A percentile compares a stretch with the other conserved stretches of the same genome.
Conservation (phyloP, 2,329 filamentous ascomycete genomes). For the Teratosphaeria destructans region DNA sequence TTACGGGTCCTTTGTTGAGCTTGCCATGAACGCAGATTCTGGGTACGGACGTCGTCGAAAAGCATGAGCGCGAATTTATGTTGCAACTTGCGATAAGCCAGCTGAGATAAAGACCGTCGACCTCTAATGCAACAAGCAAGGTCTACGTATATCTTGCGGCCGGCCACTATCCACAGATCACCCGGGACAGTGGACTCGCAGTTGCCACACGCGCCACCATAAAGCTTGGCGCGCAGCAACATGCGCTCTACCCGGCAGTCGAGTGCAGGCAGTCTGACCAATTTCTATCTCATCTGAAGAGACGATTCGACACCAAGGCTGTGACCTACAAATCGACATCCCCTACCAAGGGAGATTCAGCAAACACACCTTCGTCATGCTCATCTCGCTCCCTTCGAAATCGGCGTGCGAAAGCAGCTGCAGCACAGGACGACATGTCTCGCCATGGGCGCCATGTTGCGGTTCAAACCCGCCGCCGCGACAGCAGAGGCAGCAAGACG, state of each 20-base stretch:
- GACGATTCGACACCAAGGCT: not conserved
- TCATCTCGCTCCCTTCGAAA: not conserved
- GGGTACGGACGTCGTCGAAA: too few relatives aligned
- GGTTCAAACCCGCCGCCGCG: not conserved
- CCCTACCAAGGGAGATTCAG: not conserved
- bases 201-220: not conserved
- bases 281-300: not conserved
- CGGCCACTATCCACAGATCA: too few relatives aligned
- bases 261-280: not conserved
- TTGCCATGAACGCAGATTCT: too few relatives aligned
- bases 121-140: not conserved
- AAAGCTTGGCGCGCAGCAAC: not conserved
- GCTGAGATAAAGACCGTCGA: not conserved
- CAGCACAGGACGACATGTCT: not conserved
- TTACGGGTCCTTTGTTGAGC: too few relatives aligned
- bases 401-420: not conserved
- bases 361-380: not conserved
- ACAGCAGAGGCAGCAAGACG: not conserved
- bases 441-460: not conserved
- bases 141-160: not conserved
- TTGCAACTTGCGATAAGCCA: not conserved
- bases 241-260: not conserved
- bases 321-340: not conserved
- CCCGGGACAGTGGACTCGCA: too few relatives aligned
- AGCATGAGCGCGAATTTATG: too few relatives aligned